Conservation (phyloP, 495 filamentous ascomycete genomes). For the Podospora tetraspora region DNA sequence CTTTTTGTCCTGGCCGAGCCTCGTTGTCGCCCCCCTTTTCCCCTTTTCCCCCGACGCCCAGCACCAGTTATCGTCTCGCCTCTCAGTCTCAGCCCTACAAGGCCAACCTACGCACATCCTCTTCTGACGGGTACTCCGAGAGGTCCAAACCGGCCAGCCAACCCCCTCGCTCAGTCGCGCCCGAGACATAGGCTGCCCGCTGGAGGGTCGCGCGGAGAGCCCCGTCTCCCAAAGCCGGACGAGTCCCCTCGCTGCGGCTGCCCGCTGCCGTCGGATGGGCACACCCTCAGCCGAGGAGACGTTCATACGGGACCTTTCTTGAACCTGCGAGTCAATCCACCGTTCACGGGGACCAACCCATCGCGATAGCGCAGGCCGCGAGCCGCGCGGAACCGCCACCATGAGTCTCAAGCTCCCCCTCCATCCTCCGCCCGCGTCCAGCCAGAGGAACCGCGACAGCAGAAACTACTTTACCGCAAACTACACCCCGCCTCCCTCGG, state of each 20-base stretch:
- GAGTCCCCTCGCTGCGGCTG: neutral
- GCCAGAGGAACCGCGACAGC: conserved; percentile 49
- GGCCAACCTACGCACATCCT: neutral
- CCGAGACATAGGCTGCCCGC: neutral
- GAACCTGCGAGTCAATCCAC: neutral
- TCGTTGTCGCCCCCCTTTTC: neutral
- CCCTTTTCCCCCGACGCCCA: neutral
- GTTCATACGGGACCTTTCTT: neutral
- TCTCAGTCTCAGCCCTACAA: neutral
- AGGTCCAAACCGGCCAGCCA: no score
- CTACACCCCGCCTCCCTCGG: conserved; percentile 45
- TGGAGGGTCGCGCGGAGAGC: neutral
- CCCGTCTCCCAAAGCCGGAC: neutral
- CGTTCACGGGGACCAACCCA: neutral
- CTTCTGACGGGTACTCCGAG: neutral
- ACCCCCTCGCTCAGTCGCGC: neutral
- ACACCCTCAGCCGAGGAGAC: neutral
- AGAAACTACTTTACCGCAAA: conserved; percentile 47
- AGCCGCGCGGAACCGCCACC: conserved; percentile 8
- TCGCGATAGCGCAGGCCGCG: neutral
- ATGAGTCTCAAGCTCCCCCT: conserved; percentile 50
- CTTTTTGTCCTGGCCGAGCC: neutral
- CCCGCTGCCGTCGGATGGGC: neutral
- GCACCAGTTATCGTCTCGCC: neutral
- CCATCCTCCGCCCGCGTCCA: conserved; percentile 33